phyloP scores from a whole-genome alignment of 2,329 filamentous ascomycete species.

The Nemania sp. region DNA sequence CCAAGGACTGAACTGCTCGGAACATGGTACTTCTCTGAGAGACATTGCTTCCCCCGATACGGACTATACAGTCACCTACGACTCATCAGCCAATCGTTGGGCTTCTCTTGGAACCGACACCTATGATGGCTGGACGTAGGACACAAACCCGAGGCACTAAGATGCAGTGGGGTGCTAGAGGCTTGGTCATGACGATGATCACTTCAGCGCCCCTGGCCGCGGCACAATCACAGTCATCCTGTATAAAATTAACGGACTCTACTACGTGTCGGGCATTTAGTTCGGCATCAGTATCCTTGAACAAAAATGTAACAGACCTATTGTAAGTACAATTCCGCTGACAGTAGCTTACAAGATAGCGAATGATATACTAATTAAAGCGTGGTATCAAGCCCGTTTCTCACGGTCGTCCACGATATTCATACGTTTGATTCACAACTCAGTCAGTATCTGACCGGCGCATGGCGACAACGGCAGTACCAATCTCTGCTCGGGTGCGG shows the following conservation, averaged over 20 bases:
- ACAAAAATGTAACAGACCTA: slow-evolving; percentile 34
- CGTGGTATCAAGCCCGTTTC: slow-evolving; percentile 68
- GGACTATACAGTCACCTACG: slow-evolving; percentile 14
- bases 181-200: slow-evolving; percentile 30
- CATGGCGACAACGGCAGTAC: slow-evolving; percentile 82
- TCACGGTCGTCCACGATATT: slow-evolving; percentile 76
- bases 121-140: slow-evolving; percentile 24
- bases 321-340: slow-evolving; percentile 30
- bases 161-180: slow-evolving; percentile 23
- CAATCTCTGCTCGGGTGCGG: slow-evolving; percentile 78
- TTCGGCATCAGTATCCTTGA: slow-evolving; percentile 43
- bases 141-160: slow-evolving; percentile 17
- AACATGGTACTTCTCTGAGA: slow-evolving; percentile 34
- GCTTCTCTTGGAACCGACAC: slow-evolving; percentile 8
- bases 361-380: slow-evolving; percentile 12
- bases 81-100: slow-evolving; percentile 6
- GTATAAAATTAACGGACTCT: slow-evolving; percentile 43
- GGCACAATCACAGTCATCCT: slow-evolving; percentile 33
- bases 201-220: slow-evolving; percentile 30
- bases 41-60: slow-evolving; percentile 22
- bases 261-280: slow-evolving; percentile 44
- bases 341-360: slow-evolving; percentile 10
- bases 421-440: slow-evolving; percentile 78
- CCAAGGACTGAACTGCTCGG: slow-evolving; percentile 35
- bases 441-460: slow-evolving; percentile 69